A percentile compares a stretch with the other conserved stretches of the same genome.
Conservation (phyloP, 2,329 filamentous ascomycete species). For the Scopulariopsis brevicaulis region DNA sequence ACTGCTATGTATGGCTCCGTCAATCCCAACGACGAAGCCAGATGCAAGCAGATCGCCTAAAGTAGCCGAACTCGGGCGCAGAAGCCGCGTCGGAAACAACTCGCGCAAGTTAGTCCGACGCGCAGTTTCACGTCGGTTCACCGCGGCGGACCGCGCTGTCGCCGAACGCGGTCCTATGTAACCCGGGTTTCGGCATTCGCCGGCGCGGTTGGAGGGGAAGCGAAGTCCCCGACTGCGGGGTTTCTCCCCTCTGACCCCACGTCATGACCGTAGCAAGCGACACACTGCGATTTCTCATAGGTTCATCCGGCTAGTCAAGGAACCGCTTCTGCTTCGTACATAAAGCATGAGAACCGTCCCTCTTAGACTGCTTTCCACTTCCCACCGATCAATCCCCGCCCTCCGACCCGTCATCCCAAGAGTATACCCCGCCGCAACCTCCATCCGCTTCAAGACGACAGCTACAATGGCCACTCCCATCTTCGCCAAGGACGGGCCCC, state of each 20-base stretch:
- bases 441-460: slow-evolving; percentile 8
- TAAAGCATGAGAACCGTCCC: slow-evolving; percentile 1
- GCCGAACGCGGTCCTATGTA: neutral
- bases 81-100: too few relatives aligned
- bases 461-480: slow-evolving; percentile 23
- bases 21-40: too few relatives aligned
- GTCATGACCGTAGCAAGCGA: too few relatives aligned
- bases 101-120: too few relatives aligned
- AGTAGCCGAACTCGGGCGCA: too few relatives aligned
- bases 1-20: too few relatives aligned
- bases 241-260: neutral
- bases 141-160: too few relatives aligned
- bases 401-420: neutral
- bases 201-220: neutral
- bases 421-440: neutral
- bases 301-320: neutral
- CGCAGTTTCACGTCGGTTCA: too few relatives aligned
- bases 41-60: too few relatives aligned
- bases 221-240: neutral
- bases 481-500: slow-evolving; percentile 47
- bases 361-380: neutral
- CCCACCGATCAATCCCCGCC: neutral
- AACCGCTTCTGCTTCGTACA: neutral
- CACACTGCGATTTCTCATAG: neutral
- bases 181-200: neutral